Base-by-base conservation (phyloP, 2,329 filamentous ascomycete species). In the Fusarium sp. region DNA sequence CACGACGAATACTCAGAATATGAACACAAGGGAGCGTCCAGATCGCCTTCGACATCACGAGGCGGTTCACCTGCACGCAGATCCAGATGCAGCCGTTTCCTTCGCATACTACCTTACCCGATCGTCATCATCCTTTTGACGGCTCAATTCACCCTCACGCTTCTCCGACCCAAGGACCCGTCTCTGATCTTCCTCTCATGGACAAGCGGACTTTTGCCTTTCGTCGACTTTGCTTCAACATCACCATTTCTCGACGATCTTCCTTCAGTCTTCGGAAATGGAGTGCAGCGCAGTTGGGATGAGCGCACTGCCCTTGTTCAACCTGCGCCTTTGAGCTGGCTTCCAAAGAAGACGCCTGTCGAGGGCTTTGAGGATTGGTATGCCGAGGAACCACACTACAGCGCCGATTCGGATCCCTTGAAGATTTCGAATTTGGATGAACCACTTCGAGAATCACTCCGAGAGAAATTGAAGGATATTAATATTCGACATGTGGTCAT, bases 401-500 rank as follows among this genome's bases (percentile, higher is more conserved):
- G 66, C 23, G 75, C 81, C 7, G 69, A 68, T 2, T 56, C 71
- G 7, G 82, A 84, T 31, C 82, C 82, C 1, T 42, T 83, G 39
- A 81, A 78, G 44, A 75, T 82, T n/a, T 77, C 79, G 1, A 84
- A 84, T 35, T 69, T 80, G 5, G 61, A 80, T 5, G 71, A 80
- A 12, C 72, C 74, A 0, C 47, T 83, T 1, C 63, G 80, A 1
- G 44, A 77, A 10, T 63, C 59, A 2, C 69, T 80, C 4, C 68
- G 69, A 3, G 66, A 63, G 10, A 73, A 71, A 39, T 54, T 80
- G 8, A 35, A 64, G 10, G 67, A 74, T 2, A 72, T 82, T 9
- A 76, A 77, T 12, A 80, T 84, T 55, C 81, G 81, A 47, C 81
- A 84, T 57, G 75, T 84, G 7, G 70, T 84, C 15, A 63, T 84